Conservation (phyloP, 441 rosid genomes). For the Jatropha podagrica region DNA sequence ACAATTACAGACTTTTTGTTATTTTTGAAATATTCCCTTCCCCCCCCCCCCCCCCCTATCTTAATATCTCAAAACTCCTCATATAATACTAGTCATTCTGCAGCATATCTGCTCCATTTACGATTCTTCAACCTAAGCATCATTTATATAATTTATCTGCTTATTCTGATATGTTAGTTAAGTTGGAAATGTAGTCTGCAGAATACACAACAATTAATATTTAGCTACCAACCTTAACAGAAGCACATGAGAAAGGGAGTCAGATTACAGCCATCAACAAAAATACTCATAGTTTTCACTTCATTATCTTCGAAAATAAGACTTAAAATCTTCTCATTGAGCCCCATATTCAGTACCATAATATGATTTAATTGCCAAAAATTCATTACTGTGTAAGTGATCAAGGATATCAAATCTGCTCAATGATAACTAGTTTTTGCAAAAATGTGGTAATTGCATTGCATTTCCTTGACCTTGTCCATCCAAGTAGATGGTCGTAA, state of each 20-base stretch:
- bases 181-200: background rate
- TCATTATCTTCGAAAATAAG: background rate
- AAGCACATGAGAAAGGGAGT: background rate
- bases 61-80: no score
- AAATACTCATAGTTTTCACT: background rate
- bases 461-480: background rate
- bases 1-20: no score
- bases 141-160: background rate
- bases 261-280: background rate
- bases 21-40: no score
- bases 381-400: background rate
- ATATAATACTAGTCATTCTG: background rate
- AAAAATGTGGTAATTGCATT: background rate
- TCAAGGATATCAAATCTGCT: background rate
- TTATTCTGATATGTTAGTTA: background rate
- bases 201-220: background rate
- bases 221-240: background rate
- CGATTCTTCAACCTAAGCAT: background rate
- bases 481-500: background rate
- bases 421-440: background rate
- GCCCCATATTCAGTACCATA: background rate
- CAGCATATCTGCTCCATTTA: background rate
- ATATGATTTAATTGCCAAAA: background rate
- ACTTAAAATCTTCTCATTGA: background rate
- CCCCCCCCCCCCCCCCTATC: no score